Conservation (phyloP, 495 filamentous ascomycete species). For the Bacidia rubella region DNA sequence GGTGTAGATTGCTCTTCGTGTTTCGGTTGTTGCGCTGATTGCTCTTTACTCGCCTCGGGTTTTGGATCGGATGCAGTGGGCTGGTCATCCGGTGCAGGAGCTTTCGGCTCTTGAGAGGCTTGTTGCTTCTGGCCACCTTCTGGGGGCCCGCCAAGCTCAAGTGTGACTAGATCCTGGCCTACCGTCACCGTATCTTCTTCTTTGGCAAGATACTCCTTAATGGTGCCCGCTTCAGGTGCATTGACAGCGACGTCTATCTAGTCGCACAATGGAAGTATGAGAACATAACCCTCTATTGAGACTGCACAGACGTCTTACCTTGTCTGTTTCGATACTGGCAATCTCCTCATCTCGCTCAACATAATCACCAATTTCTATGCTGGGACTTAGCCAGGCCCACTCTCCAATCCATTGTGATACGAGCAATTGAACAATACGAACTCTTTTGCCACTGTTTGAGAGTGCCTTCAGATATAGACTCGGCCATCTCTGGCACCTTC, state of each 20-base stretch:
- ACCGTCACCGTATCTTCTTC: conserved; percentile 95
- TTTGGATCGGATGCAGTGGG: conserved; percentile 43
- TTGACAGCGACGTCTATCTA: conserved; percentile 95
- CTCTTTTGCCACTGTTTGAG: conserved; percentile 90
- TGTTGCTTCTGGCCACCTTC: conserved; percentile 38
- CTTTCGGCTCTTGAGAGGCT: conserved; percentile 42
- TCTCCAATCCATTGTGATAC: conserved; percentile 56
- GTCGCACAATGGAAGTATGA: neutral
- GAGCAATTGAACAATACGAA: conserved; percentile 50
- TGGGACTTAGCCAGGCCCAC: conserved; percentile 57
- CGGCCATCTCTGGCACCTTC: conserved; percentile 96
- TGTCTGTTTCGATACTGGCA: conserved; percentile 99
- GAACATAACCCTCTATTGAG: neutral
- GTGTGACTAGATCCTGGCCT: conserved; percentile 74
- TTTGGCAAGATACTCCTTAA: conserved; percentile 82
- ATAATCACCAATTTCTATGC: conserved; percentile 74
- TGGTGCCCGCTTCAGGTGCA: conserved; percentile 77
- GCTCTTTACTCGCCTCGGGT: conserved; percentile 36
- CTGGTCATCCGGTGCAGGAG: conserved; percentile 42
- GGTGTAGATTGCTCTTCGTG: neutral
- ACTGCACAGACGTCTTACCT: conserved; percentile 42
- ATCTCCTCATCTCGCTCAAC: conserved; percentile 96
- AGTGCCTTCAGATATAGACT: conserved; percentile 96
- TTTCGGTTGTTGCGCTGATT: conserved; percentile 16
- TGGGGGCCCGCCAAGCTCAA: conserved; percentile 60